phyloP scores from a whole-genome alignment of 495 filamentous ascomycete species.

The Clohesyomyces aquaticus region DNA sequence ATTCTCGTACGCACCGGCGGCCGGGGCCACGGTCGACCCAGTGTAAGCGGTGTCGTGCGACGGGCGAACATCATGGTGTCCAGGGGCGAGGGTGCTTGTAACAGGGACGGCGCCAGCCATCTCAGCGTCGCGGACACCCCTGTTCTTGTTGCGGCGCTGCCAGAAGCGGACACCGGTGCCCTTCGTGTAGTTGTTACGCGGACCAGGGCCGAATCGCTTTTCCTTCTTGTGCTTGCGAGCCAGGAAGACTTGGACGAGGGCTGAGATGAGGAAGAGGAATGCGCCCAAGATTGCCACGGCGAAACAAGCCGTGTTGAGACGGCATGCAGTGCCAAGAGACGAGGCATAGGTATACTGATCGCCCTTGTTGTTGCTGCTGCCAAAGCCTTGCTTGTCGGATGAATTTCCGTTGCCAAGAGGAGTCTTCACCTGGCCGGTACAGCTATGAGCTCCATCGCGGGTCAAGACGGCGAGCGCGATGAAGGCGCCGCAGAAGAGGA shows the following conservation, averaged over 20 bases:
- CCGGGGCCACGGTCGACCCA: constrained; percentile 42
- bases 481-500: constrained; percentile 61
- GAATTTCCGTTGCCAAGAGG: constrained; percentile 64
- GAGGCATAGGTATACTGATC: constrained; percentile 46
- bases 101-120: constrained; percentile 37
- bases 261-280: constrained; percentile 41
- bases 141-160: constrained; percentile 51
- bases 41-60: constrained; percentile 47
- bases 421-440: constrained; percentile 66
- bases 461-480: constrained; percentile 66
- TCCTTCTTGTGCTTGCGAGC: constrained; percentile 73
- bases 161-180: constrained; percentile 62
- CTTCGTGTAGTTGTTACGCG: constrained; percentile 76
- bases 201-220: constrained; percentile 76
- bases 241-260: constrained; percentile 36
- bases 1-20: constrained; percentile 25
- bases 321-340: constrained; percentile 63
- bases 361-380: constrained; percentile 52
- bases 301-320: constrained; percentile 71
- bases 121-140: constrained; percentile 34
- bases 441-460: constrained; percentile 64
- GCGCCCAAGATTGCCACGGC: constrained; percentile 76
- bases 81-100: constrained; percentile 25
- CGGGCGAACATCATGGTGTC: constrained; percentile 38
- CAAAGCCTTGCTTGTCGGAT: constrained; percentile 33